A percentile compares a stretch with the other conserved stretches of the same genome.
These are phyloP conservation scores for Eucalyptus shirleyi DNA, from an alignment of 345 rosid species.

Conservation along the genomic window DNA sequence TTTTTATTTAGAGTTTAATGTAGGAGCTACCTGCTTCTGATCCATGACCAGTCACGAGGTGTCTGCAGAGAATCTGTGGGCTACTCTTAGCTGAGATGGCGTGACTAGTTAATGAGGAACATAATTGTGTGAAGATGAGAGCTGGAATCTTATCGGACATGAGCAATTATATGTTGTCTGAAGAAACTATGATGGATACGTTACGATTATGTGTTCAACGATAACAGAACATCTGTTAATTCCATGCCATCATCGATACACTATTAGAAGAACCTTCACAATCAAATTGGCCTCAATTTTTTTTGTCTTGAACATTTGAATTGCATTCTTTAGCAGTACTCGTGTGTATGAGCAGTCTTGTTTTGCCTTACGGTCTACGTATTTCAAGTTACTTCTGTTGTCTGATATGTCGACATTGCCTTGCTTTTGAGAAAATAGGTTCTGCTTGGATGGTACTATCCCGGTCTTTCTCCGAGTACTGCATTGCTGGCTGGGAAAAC, in stretches of 20 bases:
- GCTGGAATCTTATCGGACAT: neutral
- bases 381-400: neutral
- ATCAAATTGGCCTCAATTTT: neutral
- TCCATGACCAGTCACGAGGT: neutral
- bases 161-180: neutral
- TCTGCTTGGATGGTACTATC: constrained; percentile 96
- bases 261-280: neutral
- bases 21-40: neutral
- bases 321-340: neutral
- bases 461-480: constrained; percentile 73
- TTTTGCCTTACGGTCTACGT: neutral
- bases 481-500: constrained; percentile 82
- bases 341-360: neutral
- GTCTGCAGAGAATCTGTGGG: neutral
- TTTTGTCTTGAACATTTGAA: neutral
- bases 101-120: neutral
- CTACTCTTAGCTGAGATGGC: neutral
- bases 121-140: neutral
- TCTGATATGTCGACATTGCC: neutral
- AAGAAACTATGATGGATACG: neutral
- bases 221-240: neutral
- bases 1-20: neutral
- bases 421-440: constrained; percentile 23
- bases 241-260: neutral
- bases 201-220: neutral